These are phyloP conservation scores for Tolypocladium guangdongense DNA, from an alignment of 2,329 filamentous ascomycete genomes.

Conservation along the genomic window DNA sequence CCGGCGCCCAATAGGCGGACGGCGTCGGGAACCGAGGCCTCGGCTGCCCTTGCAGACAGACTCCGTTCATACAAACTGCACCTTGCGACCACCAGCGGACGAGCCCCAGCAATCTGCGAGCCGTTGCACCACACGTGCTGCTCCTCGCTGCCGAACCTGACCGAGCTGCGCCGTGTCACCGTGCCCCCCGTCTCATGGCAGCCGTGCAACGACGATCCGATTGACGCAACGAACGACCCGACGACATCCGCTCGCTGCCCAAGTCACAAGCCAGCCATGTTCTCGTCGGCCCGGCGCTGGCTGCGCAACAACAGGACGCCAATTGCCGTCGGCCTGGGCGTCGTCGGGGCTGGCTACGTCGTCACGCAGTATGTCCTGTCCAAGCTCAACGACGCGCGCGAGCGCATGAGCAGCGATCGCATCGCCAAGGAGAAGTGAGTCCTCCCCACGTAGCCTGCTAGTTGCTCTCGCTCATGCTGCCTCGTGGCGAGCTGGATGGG, in stretches of 20 bases:
- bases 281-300: conserved; percentile 74
- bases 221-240: not conserved
- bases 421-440: conserved; percentile 92
- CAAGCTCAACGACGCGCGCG: conserved; percentile 86
- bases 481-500: not conserved
- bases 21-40: conserved; percentile 4
- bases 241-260: conserved; percentile 1
- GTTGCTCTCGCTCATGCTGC: not conserved
- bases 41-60: not conserved
- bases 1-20: not conserved
- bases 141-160: not conserved
- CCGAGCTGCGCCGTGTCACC: not conserved
- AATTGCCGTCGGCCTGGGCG: conserved; percentile 76
- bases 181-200: not conserved
- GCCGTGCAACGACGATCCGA: not conserved
- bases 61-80: too few relatives aligned
- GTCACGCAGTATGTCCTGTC: conserved; percentile 85
- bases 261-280: conserved; percentile 31
- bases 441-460: not conserved
- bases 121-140: not conserved
- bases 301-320: conserved; percentile 83
- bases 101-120: not conserved
- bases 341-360: conserved; percentile 83
- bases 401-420: conserved; percentile 92
- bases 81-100: not conserved